Percentiles rank a stretch among this genome's conserved stretches.
Evolutionary conservation across 208 protist species (phyloP).

Genomic region (Trypanosoma cruzi): DNA sequence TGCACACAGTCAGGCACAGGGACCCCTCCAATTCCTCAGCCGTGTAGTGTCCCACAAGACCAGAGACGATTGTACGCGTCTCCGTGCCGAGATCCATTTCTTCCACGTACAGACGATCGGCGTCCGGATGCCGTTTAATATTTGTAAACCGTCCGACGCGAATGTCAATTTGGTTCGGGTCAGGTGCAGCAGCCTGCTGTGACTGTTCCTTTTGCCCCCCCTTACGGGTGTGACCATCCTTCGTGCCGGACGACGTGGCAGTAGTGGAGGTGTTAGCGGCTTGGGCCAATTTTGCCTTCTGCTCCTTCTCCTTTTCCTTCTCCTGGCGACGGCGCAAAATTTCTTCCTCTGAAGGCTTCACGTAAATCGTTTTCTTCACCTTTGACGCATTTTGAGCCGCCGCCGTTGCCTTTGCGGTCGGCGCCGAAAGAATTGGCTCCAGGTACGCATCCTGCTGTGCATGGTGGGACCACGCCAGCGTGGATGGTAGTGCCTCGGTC

Average conservation of each 20-base stretch:
- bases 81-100: slow-evolving; percentile 92
- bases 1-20: slow-evolving; percentile 89
- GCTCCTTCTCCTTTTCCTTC: slow-evolving; percentile 80
- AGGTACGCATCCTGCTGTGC: slow-evolving; percentile 49
- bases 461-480: slow-evolving; percentile 41
- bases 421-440: slow-evolving; percentile 31
- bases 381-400: slow-evolving; percentile 16
- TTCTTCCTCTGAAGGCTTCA: slow-evolving; percentile 82
- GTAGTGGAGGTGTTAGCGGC: slow-evolving; percentile 27
- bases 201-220: background rate
- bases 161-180: slow-evolving; percentile 59
- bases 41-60: slow-evolving; percentile 85
- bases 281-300: slow-evolving; percentile 55
- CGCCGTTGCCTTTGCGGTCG: background rate
- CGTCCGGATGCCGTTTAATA: slow-evolving; percentile 77
- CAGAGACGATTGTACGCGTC: slow-evolving; percentile 91
- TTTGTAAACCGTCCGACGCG: slow-evolving; percentile 87
- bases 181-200: slow-evolving; percentile 10
- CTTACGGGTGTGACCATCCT: background rate
- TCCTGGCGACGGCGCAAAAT: slow-evolving; percentile 74
- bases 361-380: slow-evolving; percentile 33
- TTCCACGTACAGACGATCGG: slow-evolving; percentile 91
- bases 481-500: slow-evolving; percentile 33
- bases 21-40: slow-evolving; percentile 72
- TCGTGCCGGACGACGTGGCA: slow-evolving; percentile 13